Base-by-base conservation (phyloP, 1,284 basidiomycete genomes). In the Pascua sp. region DNA sequence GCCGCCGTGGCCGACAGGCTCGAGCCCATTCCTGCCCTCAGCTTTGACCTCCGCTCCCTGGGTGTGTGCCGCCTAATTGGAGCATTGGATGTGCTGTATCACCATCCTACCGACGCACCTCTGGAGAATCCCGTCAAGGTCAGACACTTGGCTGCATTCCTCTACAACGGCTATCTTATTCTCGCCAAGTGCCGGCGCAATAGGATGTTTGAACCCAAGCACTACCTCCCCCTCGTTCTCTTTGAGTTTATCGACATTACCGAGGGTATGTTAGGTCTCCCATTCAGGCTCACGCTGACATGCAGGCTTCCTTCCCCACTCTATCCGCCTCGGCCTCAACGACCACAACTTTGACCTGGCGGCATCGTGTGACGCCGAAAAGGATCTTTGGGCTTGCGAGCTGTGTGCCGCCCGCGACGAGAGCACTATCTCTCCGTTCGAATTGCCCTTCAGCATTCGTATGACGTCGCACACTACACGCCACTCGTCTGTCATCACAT, bases 71-170 rank as follows among this genome's bases (percentile, higher is more conserved):
- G 86, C 42, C 81, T 94, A 45, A 85, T 87, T 5, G 91, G 91
- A 15, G 85, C 89, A 3, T 76, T 95, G 62, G 91, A 94, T 66
- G 86, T 91, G 43, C 84, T 93, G 58, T 85, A 90, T 70, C 83
- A 86, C 69, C 81, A 82, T 58, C 72, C 74, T 12, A 63, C 65
- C 1, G 43, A 72, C 37, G 71, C 73, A 0, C 77, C 79, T 0
- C 66, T 79, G 8, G 64, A 70, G 13, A 66, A 77, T 9, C 75
- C 82, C 24, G 80, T 88, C 62, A 87, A 85, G 68, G 88, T 90
- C 59, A 90, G 89, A 72, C 93, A 94, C 72, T 80, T 91, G 16
- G 91, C 89, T 41, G 89, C 88, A 11, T 94, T 96, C 73, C 78
- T 97, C 47, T 97, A 92, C 70, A 78, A 83, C 11, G 90, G 90